Evolutionary conservation across 129 eudicot species (phyloP).

Genomic region (Saposhnikovia divaricata): DNA sequence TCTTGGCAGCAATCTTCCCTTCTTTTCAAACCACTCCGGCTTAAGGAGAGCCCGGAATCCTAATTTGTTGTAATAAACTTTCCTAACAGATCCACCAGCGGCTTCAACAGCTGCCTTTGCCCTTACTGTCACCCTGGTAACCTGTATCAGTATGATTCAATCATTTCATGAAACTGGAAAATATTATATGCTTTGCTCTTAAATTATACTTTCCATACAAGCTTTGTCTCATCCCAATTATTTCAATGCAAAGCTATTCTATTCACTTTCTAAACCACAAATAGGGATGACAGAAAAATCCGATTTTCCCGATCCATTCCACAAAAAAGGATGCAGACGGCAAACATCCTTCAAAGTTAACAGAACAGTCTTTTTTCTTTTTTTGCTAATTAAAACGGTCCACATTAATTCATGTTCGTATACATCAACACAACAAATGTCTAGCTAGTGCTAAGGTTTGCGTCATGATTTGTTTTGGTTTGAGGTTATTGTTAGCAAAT

Average conservation of each 20-base stretch:
- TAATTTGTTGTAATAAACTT: constrained; percentile 77
- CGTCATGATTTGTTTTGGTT: no score
- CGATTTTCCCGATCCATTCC: no score
- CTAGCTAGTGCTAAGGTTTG: not conserved
- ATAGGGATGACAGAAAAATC: no score
- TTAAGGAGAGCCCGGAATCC: constrained; percentile 76
- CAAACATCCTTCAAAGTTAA: not conserved
- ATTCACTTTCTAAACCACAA: not conserved
- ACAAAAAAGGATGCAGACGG: no score
- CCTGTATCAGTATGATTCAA: constrained; percentile 32
- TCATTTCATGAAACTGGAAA: not conserved
- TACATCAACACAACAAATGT: not conserved
- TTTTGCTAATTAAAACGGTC: not conserved
- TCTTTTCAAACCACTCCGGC: constrained; percentile 95
- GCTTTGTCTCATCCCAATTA: not conserved
- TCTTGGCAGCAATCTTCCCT: constrained; percentile 78
- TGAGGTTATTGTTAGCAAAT: no score
- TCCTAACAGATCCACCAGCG: constrained; percentile 89
- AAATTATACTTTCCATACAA: not conserved
- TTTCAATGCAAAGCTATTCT: not conserved
- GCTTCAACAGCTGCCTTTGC: constrained; percentile 95
- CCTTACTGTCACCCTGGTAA: constrained; percentile 77
- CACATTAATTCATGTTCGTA: not conserved
- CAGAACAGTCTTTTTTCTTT: not conserved
- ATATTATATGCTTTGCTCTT: not conserved